These are phyloP conservation scores for Plenodomus biglobosus DNA, from an alignment of 2,329 filamentous ascomycete genomes.

Conservation along the genomic window DNA sequence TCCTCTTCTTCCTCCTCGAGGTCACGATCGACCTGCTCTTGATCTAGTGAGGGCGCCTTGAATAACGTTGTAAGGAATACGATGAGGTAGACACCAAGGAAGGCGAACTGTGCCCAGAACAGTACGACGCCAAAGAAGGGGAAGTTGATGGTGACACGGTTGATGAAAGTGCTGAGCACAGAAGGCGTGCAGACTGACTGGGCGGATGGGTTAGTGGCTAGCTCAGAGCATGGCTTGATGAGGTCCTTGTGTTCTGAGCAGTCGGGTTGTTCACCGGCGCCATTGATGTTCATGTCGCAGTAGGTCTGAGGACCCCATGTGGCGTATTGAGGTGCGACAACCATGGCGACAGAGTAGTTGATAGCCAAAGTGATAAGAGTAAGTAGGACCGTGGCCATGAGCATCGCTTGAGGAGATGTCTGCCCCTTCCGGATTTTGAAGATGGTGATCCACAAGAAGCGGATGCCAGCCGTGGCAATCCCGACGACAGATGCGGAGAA, in stretches of 20 bases:
- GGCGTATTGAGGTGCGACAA: conserved; percentile 93
- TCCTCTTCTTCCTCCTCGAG: conserved; percentile 93
- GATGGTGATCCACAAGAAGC: conserved; percentile 92
- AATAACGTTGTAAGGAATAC: conserved; percentile 79
- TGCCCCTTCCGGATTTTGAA: conserved; percentile 89
- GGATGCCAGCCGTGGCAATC: conserved; percentile 83
- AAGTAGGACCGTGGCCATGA: conserved; percentile 87
- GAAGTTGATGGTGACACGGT: conserved; percentile 89
- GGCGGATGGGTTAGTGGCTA: conserved; percentile 68
- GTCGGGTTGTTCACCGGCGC: conserved; percentile 68
- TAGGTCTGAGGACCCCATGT: conserved; percentile 94
- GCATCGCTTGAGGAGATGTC: conserved; percentile 86
- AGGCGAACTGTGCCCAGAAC: conserved; percentile 96
- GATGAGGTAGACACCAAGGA: conserved; percentile 79
- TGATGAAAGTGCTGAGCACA: conserved; percentile 88
- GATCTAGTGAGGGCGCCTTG: conserved; percentile 74
- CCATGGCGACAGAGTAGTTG: conserved; percentile 90
- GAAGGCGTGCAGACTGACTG: conserved; percentile 85
- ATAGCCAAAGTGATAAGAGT: conserved; percentile 86
- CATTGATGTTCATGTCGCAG: conserved; percentile 70
- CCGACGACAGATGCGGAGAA: conserved; percentile 88
- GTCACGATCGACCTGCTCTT: conserved; percentile 81
- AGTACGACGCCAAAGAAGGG: conserved; percentile 90
- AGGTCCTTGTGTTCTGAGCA: conserved; percentile 71
- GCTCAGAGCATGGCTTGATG: conserved; percentile 80